A percentile compares a stretch with the other conserved stretches of the same genome.
These are phyloP conservation scores for Dothiorella sarmentorum DNA, from an alignment of 2,329 filamentous ascomycete genomes.

Conservation along the genomic window DNA sequence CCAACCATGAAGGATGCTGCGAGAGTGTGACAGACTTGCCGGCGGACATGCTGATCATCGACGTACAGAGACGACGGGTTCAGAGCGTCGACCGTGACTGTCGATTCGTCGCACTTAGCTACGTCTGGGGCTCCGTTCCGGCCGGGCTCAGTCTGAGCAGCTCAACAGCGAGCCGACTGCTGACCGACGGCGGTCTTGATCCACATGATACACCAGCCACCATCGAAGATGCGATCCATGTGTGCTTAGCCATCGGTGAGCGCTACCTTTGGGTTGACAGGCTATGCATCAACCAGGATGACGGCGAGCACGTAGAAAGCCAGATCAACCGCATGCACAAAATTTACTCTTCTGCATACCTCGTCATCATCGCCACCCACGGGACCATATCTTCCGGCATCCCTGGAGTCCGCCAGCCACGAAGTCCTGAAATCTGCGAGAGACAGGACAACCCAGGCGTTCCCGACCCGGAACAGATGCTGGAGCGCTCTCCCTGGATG, in stretches of 20 bases:
- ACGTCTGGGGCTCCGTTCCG: background rate
- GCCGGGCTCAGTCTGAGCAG: background rate
- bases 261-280: conserved; percentile 14
- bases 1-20: too few species aligned
- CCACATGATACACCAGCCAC: background rate
- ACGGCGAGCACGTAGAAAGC: background rate
- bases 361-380: background rate
- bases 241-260: background rate
- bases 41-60: too few species aligned
- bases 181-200: background rate
- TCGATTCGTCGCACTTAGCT: conserved; percentile 15
- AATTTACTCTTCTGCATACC: background rate
- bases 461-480: fast-evolving
- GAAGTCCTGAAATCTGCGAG: background rate
- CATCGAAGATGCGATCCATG: conserved; percentile 10
- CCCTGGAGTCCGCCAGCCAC: background rate
- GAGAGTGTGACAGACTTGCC: too few species aligned
- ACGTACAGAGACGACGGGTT: too few species aligned
- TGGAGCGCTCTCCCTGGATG: background rate
- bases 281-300: conserved; percentile 16
- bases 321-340: background rate
- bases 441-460: too few species aligned
- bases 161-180: background rate
- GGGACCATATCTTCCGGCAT: background rate
- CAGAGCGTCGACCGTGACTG: too few species aligned